Evolutionary conservation across 805 yeast species (phyloP).

Genomic region (Starmerella khaoyaiensis): DNA sequence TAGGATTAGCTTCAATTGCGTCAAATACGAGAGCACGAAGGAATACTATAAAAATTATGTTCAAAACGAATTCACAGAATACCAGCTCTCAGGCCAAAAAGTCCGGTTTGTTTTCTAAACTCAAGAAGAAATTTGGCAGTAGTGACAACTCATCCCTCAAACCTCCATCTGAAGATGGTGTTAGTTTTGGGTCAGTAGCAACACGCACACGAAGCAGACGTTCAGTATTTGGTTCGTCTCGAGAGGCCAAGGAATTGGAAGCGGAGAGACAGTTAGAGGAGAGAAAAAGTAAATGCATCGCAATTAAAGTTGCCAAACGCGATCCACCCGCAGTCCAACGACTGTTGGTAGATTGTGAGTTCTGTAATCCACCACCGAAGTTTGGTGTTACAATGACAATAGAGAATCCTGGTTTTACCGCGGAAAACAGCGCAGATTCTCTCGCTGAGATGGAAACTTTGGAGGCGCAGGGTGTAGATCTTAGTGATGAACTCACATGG

Average conservation of each 20-base stretch:
- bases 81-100: conserved; percentile 7
- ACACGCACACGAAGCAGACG: conserved; percentile 17
- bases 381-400: conserved; percentile 17
- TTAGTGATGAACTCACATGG: conserved; percentile 32
- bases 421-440: conserved; percentile 9
- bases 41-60: no score
- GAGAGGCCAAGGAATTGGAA: conserved; percentile 7
- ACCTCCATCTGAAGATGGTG: no score
- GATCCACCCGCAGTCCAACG: conserved; percentile 24
- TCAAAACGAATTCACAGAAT: neutral
- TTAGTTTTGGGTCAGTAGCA: conserved; percentile 11
- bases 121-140: conserved; percentile 9
- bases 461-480: conserved; percentile 16
- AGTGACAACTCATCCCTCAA: conserved; percentile 3
- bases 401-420: conserved; percentile 17
- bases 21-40: no score
- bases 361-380: conserved; percentile 24
- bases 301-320: conserved; percentile 23
- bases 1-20: no score
- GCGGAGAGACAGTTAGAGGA: conserved; percentile 18
- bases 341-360: conserved; percentile 25
- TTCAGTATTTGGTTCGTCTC: conserved; percentile 5
- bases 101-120: conserved; percentile 12
- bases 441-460: conserved; percentile 10
- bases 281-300: conserved; percentile 21